A percentile compares a stretch with the other conserved stretches of the same genome.
phyloP scores from a whole-genome alignment of 1,284 basidiomycete genomes.

The Retiboletus flavoniger region DNA sequence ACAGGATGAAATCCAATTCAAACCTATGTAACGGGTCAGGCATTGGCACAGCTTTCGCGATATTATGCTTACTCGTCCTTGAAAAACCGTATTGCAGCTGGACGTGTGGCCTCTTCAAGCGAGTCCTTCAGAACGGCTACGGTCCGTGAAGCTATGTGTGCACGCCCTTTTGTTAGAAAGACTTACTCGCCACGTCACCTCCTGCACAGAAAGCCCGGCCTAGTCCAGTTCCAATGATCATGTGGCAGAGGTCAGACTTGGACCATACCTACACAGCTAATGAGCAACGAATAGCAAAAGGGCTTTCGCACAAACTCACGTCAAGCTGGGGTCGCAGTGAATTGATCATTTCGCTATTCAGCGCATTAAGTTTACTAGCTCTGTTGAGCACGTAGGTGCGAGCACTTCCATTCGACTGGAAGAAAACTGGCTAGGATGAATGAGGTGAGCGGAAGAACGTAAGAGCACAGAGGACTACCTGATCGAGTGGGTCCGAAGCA shows the following conservation, averaged over 20 bases:
- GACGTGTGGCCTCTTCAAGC: conserved; percentile 48
- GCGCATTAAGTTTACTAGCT: conserved; percentile 81
- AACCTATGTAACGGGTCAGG: conserved; percentile 54
- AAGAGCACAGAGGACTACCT: conserved; percentile 26
- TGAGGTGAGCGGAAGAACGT: conserved; percentile 4
- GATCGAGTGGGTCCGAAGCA: conserved; percentile 18
- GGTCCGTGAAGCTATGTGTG: conserved; percentile 16
- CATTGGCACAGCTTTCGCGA: conserved; percentile 3
- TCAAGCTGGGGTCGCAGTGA: conserved; percentile 72
- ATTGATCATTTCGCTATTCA: conserved; percentile 82
- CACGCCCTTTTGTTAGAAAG: conserved; percentile 1
- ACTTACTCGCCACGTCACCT: conserved; percentile 86
- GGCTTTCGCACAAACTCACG: conserved; percentile 42
- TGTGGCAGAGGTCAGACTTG: conserved; percentile 67
- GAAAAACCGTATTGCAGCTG: conserved; percentile 81
- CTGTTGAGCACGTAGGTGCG: conserved; percentile 82
- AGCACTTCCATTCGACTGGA: conserved; percentile 63
- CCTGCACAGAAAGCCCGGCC: conserved; percentile 92
- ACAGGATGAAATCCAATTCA: conserved; percentile 84
- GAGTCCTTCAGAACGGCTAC: conserved; percentile 59
- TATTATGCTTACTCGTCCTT: conserved; percentile 69
- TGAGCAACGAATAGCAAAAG: conserved; percentile 14
- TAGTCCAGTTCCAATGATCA: conserved; percentile 76
- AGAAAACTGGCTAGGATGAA: conserved; percentile 57
- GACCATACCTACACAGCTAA: conserved; percentile 68